Evolutionary conservation across 2,329 filamentous ascomycete genomes (phyloP), one percentile per base, ranked within the genome.

Genomic region (Rhynchosporium graminicola): DNA sequence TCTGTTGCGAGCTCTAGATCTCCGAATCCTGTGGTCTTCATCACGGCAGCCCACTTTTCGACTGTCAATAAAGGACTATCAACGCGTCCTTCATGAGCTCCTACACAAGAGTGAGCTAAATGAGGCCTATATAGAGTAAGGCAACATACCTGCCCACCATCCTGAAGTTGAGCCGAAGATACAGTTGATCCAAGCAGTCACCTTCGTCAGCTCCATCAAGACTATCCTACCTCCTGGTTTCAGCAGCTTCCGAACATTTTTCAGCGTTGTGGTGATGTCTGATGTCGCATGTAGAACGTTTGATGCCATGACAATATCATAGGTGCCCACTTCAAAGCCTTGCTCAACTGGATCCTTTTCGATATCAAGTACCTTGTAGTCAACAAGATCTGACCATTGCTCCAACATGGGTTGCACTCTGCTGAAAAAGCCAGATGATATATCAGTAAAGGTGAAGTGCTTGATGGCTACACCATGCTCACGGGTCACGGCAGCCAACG

Each of bases 391-490:
- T 13, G 36, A 48, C 38, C 36, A 58, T 12, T 26, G 20, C 9
- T 20, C 51, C 12, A 69, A 61, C 8, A 29, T 45, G 3, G 51
- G 47, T 29, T 64, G 64, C 0, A 76, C 76, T 9, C 70, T 65
- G 28, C 72, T 71, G 51, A 79, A 78, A 69, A 78, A 78, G 2
- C 71, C 74, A 1, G 73, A 51, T 2, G 66, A 67, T 10, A 72
- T 64, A 57, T 72, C 70, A 12, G 71, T 72, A 55, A 65, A 71
- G 3, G 57, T 62, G 47, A 71, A 62, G 66, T 38, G 8, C 29
- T 6, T 29, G 31, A 48, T 48, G 3, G 13, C 12, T 12, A 31
- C 13, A 1, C 42, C 42, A 31, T 38, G 10, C 29, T 31, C 5
- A 3, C 28, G 36, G 15, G 36, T 38, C 9, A 57, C 9, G 8